A percentile compares a stretch with the other conserved stretches of the same genome.
phyloP scores from a whole-genome alignment of 371 early-diverging fungal species.

The Saksenaea vasiformis region DNA sequence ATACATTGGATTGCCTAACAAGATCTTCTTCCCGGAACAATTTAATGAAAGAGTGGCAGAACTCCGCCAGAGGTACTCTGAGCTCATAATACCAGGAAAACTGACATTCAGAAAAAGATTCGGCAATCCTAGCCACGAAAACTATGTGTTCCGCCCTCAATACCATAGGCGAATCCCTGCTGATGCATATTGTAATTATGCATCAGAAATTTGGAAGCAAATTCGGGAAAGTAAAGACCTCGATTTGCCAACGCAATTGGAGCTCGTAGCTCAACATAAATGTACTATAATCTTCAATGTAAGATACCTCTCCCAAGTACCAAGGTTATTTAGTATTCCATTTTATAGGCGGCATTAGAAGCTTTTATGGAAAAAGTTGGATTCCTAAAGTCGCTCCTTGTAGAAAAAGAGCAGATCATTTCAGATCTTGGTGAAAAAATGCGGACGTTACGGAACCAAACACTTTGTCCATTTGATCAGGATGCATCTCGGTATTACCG shows the following conservation, averaged over 20 bases:
- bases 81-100: neutral
- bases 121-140: conserved; percentile 65
- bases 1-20: conserved; percentile 92
- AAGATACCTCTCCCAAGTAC: neutral
- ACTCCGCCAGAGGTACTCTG: conserved; percentile 70
- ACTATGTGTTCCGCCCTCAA: conserved; percentile 84
- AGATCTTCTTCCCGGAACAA: conserved; percentile 78
- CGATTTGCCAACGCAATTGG: conserved; percentile 97
- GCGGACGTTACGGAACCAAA: conserved; percentile 59
- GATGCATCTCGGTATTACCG: conserved; percentile 89
- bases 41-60: conserved; percentile 76
- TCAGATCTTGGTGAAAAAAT: conserved; percentile 76
- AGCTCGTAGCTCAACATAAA: conserved; percentile 95
- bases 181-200: conserved; percentile 92
- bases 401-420: conserved; percentile 80
- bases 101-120: conserved; percentile 55
- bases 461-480: conserved; percentile 77
- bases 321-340: neutral
- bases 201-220: conserved; percentile 92
- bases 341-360: conserved; percentile 62
- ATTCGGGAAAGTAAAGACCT: conserved; percentile 92
- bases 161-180: conserved; percentile 94
- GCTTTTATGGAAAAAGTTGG: conserved; percentile 64
- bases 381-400: conserved; percentile 58
- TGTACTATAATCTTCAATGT: conserved; percentile 94